Evolutionary conservation across 129 eudicot species (phyloP), one percentile per base, ranked within the genome.

Genomic region (Centrapalus pauciflorus): DNA sequence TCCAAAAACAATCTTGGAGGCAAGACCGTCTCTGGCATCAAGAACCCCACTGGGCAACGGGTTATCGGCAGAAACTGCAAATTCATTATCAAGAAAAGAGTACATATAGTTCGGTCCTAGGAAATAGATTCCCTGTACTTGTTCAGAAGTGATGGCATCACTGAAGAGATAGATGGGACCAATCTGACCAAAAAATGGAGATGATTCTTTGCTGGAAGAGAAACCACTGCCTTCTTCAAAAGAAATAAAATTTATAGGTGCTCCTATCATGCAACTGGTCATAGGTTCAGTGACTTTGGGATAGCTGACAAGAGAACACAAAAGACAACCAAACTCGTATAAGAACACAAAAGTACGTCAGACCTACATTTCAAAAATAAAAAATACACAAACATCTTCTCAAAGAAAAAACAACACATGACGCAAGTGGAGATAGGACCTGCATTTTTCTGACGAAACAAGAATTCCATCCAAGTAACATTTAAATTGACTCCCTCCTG

Each of bases 51-150:
- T 86, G 73, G 96, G 81, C 64, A 84, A 52, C 23, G 85, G 89
- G 29, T 77, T 83, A 72, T 89, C 90, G 32, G 80, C 79, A 78
- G 77, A 71, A 68, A 78, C 67, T 37, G 85, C 69, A 76, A 69
- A 66, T 72, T 82, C 97, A 79, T 84, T 86, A 76, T 94, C 94
- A 75, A 89, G 94, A 77, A 94, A 94, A 14, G 91, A 82, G 76
- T 89, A 88, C 99, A 89, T 94, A 72, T 94, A 94, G 78, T 85
- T 94, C 43, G 99, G 99, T 41, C 99, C 99, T 77, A 94, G 65
- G 51, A 75, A 79, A 80, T 70, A 78, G 71, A 94, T 86, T 64
- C 97, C 99, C 67, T 70, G 83, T 65, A 89, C 97, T 77, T 84
- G 95, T 71, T 94, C 99, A 66, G 93, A 71, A 78, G 90, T 76